phyloP scores from a whole-genome alignment of 352 stramenopile species.

The Lagenidium sp. region DNA sequence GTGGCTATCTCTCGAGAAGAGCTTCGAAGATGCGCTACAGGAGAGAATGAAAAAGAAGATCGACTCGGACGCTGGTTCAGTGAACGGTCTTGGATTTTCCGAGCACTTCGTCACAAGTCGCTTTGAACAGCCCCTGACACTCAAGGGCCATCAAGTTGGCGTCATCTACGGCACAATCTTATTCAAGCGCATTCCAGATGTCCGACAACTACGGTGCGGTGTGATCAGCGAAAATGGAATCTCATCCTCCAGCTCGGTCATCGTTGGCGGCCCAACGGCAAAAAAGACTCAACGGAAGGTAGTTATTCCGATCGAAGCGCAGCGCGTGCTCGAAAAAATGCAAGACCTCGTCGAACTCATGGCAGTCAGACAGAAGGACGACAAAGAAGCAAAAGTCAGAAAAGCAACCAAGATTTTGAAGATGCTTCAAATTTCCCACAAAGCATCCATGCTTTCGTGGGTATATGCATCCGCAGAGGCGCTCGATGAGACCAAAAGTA shows the following conservation, averaged over 20 bases:
- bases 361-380: conserved; percentile 81
- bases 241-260: conserved; percentile 82
- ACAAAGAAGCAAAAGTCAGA: conserved; percentile 86
- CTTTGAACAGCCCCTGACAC: conserved; percentile 81
- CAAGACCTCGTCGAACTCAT: conserved; percentile 84
- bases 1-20: conserved; percentile 84
- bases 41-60: conserved; percentile 77
- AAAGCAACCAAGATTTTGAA: conserved; percentile 87
- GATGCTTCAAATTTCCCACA: conserved; percentile 86
- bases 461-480: conserved; percentile 77
- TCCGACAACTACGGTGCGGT: conserved; percentile 75
- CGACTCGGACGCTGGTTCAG: conserved; percentile 27
- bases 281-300: conserved; percentile 71
- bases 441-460: conserved; percentile 86
- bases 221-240: conserved; percentile 86
- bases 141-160: conserved; percentile 82
- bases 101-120: conserved; percentile 77
- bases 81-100: conserved; percentile 49
- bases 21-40: conserved; percentile 83
- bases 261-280: conserved; percentile 48
- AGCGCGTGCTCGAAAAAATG: conserved; percentile 86
- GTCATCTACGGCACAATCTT: conserved; percentile 84
- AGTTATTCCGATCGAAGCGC: conserved; percentile 76
- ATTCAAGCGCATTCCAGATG: conserved; percentile 86
- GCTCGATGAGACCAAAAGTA: conserved; percentile 82